Conservation (phyloP, 441 rosid species). For the Euphorbia schlechtendalii region DNA sequence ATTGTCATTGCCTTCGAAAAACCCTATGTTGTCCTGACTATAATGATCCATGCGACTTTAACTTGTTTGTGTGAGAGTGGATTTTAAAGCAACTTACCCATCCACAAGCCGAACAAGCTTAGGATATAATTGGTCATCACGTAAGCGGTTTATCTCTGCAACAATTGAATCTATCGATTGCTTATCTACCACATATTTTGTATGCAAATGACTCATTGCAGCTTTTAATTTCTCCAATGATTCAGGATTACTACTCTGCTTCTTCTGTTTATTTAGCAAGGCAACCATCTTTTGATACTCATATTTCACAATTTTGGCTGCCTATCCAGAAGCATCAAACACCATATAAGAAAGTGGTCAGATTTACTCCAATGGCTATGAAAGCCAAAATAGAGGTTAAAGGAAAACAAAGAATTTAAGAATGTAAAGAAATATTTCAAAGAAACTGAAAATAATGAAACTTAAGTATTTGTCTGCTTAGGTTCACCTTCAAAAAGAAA, state of each 20-base stretch:
- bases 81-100: constrained; percentile 48
- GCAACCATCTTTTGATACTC: constrained; percentile 80
- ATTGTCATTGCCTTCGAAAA: constrained; percentile 90
- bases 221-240: constrained; percentile 85
- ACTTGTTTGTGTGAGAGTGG: background rate
- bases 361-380: too few relatives aligned
- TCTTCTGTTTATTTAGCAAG: constrained; percentile 60
- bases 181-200: constrained; percentile 95
- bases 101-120: constrained; percentile 65
- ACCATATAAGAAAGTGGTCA: too few relatives aligned
- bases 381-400: too few relatives aligned
- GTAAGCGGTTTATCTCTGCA: too few relatives aligned
- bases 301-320: too few relatives aligned
- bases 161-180: constrained; percentile 98
- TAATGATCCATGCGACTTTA: constrained; percentile 4
- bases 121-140: too few relatives aligned
- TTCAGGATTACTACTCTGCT: constrained; percentile 54
- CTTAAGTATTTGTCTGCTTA: background rate
- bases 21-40: constrained; percentile 82
- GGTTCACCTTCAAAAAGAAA: background rate
- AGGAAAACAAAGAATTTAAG: too few relatives aligned
- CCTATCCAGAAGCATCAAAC: too few relatives aligned
- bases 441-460: too few relatives aligned
- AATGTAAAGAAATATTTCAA: too few relatives aligned
- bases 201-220: constrained; percentile 79